Conservation (phyloP, 2,329 filamentous ascomycete species). For the Blastomyces emzantsi region DNA sequence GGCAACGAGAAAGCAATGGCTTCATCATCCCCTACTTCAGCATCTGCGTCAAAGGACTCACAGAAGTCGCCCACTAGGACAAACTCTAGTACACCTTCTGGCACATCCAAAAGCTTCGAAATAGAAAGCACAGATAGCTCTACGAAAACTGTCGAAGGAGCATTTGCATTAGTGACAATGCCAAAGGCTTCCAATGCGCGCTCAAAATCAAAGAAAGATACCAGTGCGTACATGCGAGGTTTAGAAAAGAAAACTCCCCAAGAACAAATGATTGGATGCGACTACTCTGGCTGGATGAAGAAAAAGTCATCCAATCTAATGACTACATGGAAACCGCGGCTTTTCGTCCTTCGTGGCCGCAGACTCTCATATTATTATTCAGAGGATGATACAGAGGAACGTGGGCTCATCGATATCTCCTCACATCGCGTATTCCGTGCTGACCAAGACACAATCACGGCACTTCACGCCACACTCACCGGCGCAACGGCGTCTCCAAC, state of each 20-base stretch:
- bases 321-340: slow-evolving; percentile 92
- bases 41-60: slow-evolving; percentile 44
- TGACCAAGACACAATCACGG: slow-evolving; percentile 81
- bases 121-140: slow-evolving; percentile 62
- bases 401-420: slow-evolving; percentile 93
- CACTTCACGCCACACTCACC: slow-evolving; percentile 83
- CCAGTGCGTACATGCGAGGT: slow-evolving; percentile 85
- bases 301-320: slow-evolving; percentile 95
- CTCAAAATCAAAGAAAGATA: slow-evolving; percentile 78
- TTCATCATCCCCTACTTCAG: slow-evolving; percentile 33
- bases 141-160: slow-evolving; percentile 40
- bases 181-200: slow-evolving; percentile 44
- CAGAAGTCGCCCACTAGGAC: slow-evolving; percentile 62
- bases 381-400: slow-evolving; percentile 84
- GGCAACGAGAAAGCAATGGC: slow-evolving; percentile 45
- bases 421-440: slow-evolving; percentile 94
- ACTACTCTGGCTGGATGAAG: slow-evolving; percentile 99
- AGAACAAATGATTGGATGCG: slow-evolving; percentile 75
- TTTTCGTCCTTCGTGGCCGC: slow-evolving; percentile 90
- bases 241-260: slow-evolving; percentile 69
- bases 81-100: slow-evolving; percentile 60
- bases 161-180: slow-evolving; percentile 40
- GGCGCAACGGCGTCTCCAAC: slow-evolving; percentile 66
- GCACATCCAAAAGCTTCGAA: slow-evolving; percentile 62
- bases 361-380: slow-evolving; percentile 94